These are phyloP conservation scores for Yamadazyma diospyri DNA, from an alignment of 1,139 yeast species.

Conservation along the genomic window DNA sequence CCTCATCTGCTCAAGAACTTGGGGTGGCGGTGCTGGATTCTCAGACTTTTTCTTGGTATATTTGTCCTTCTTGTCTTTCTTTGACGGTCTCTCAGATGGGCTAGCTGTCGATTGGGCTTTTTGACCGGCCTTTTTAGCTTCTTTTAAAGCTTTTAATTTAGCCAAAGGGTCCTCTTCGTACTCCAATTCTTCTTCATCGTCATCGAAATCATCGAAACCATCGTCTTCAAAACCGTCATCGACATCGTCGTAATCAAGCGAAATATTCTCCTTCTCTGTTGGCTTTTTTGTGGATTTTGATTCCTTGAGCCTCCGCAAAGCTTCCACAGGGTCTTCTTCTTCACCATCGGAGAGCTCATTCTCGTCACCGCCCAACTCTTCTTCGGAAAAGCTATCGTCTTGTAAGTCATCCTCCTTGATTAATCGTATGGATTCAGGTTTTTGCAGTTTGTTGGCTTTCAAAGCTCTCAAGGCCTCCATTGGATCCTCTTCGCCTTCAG, in stretches of 20 bases:
- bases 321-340: slow-evolving; percentile 7
- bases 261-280: no score
- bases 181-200: slow-evolving; percentile 12
- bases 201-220: slow-evolving; percentile 16
- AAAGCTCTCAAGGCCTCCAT: slow-evolving; percentile 11
- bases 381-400: slow-evolving; percentile 20
- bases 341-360: slow-evolving; percentile 2
- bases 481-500: slow-evolving; percentile 15
- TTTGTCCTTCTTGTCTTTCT: slow-evolving; percentile 6
- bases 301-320: slow-evolving; percentile 7
- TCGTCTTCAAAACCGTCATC: slow-evolving; percentile 13
- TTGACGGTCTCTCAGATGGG: slow-evolving; percentile 3
- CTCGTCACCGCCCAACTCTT: slow-evolving; percentile 7
- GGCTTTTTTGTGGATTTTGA: slow-evolving; percentile 18
- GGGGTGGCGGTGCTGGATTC: slow-evolving; percentile 21
- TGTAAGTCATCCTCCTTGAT: slow-evolving; percentile 29
- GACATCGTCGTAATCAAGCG: no score
- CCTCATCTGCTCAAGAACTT: slow-evolving; percentile 43
- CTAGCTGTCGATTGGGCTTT: slow-evolving; percentile 10
- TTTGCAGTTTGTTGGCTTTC: slow-evolving; percentile 13
- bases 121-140: slow-evolving; percentile 15
- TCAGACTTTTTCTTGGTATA: slow-evolving; percentile 7
- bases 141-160: slow-evolving; percentile 42
- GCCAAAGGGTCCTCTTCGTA: slow-evolving; percentile 36
- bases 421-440: slow-evolving; percentile 15